These are phyloP conservation scores for Rhodotorula kratochvilovae DNA, from an alignment of 768 basidiomycete species.

Conservation along the genomic window DNA sequence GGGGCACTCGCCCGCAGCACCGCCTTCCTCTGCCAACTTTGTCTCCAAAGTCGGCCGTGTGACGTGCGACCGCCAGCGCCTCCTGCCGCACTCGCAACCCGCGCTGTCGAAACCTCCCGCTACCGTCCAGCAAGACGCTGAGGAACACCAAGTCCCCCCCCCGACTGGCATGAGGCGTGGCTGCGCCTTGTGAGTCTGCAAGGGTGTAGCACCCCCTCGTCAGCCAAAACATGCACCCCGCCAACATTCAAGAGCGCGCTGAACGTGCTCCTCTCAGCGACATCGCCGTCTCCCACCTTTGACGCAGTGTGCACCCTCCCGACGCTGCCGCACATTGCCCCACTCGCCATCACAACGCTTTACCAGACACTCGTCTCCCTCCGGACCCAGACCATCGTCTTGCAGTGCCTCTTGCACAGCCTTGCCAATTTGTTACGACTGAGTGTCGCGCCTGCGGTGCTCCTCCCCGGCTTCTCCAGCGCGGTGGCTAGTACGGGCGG, in stretches of 20 bases:
- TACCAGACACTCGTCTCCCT: constrained; percentile 3
- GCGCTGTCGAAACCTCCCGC: background rate
- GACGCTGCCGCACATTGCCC: background rate
- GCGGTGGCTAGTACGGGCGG: background rate
- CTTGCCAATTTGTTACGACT: background rate
- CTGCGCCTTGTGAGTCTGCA: background rate
- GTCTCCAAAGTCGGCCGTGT: background rate
- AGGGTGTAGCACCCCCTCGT: background rate
- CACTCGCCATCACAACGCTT: constrained; percentile 7
- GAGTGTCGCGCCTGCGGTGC: background rate
- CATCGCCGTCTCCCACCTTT: background rate
- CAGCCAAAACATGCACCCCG: too few relatives aligned
- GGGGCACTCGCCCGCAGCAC: background rate
- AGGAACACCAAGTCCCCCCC: background rate
- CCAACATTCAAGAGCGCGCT: background rate
- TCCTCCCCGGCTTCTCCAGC: too few relatives aligned
- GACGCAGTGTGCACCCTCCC: background rate
- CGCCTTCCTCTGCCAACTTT: constrained; percentile 12
- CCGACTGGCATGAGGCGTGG: background rate
- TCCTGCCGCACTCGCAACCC: constrained; percentile 1
- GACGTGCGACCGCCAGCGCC: background rate
- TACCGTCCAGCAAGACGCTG: background rate
- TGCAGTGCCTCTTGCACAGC: background rate
- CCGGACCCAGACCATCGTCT: background rate
- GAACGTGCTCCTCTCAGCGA: background rate